Percentiles rank a stretch among this genome's conserved stretches.
Conservation (phyloP, 805 yeast genomes). For the Myxozyma neglecta region DNA sequence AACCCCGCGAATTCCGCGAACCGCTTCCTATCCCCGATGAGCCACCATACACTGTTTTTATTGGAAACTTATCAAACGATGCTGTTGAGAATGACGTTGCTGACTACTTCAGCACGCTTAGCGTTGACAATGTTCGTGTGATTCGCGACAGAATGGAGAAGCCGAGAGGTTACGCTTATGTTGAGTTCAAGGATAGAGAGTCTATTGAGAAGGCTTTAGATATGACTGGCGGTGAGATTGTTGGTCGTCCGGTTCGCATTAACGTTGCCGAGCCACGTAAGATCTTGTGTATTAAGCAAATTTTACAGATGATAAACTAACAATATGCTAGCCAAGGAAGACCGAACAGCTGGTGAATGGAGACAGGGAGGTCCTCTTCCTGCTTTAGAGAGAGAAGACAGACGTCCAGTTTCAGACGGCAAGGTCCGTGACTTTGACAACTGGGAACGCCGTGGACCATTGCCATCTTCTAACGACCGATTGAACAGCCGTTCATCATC, state of each 20-base stretch:
- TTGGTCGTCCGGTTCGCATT: constrained; percentile 65
- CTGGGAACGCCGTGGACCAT: constrained; percentile 41
- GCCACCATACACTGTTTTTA: constrained; percentile 90
- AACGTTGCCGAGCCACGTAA: constrained; percentile 68
- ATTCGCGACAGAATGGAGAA: constrained; percentile 68
- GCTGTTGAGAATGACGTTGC: constrained; percentile 57
- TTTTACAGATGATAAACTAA: neutral
- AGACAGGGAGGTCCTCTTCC: constrained; percentile 47
- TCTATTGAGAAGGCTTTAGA: constrained; percentile 73
- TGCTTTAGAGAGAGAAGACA: constrained; percentile 48
- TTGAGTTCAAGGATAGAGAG: constrained; percentile 81
- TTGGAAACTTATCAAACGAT: constrained; percentile 84
- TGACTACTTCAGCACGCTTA: constrained; percentile 43
- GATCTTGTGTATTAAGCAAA: neutral
- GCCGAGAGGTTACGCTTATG: constrained; percentile 84
- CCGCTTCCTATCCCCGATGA: constrained; percentile 85
- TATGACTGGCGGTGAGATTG: constrained; percentile 68
- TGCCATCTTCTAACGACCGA: constrained; percentile 28
- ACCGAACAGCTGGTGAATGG: constrained; percentile 35
- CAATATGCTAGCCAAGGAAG: constrained; percentile 20
- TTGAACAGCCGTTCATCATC: constrained; percentile 40
- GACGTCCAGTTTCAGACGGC: constrained; percentile 19
- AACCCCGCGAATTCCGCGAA: constrained; percentile 61
- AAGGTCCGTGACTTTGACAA: constrained; percentile 52
- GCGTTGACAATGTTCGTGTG: constrained; percentile 62